Percentiles rank a stretch among this genome's conserved stretches.
Evolutionary conservation across 768 basidiomycete genomes (phyloP).

Genomic region (Pilatotrama ljubarskyi): DNA sequence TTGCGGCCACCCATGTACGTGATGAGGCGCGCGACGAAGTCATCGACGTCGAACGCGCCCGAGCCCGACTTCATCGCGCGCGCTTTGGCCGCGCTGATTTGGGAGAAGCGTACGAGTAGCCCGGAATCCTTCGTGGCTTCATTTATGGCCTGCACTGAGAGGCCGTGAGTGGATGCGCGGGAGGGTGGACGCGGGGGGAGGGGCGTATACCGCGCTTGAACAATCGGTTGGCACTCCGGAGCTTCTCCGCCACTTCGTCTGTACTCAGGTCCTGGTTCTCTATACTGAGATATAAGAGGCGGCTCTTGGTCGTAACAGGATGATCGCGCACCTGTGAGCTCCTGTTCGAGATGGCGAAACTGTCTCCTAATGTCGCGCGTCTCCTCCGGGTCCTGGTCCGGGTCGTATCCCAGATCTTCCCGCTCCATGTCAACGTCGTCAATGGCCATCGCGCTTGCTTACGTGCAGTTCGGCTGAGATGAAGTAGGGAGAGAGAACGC

Average conservation of each 20-base stretch:
- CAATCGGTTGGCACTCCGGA: conserved; percentile 58
- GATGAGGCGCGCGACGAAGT: conserved; percentile 77
- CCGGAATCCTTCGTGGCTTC: conserved; percentile 91
- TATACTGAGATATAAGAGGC: neutral
- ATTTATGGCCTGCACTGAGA: conserved; percentile 71
- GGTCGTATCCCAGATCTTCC: conserved; percentile 53
- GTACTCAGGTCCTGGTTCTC: conserved; percentile 50
- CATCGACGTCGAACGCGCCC: conserved; percentile 89
- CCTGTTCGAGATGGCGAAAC: conserved; percentile 63
- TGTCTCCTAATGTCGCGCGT: conserved; percentile 71
- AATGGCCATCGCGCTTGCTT: neutral
- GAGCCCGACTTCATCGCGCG: conserved; percentile 86
- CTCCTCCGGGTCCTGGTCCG: conserved; percentile 82
- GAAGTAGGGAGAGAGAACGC: neutral
- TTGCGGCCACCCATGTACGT: conserved; percentile 75
- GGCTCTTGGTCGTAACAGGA: neutral
- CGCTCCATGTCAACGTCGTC: neutral
- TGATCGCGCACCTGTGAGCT: conserved; percentile 48
- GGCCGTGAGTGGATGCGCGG: neutral
- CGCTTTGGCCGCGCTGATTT: conserved; percentile 83
- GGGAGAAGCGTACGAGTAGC: conserved; percentile 74
- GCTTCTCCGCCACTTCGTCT: conserved; percentile 54
- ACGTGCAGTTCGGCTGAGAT: neutral
- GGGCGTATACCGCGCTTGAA: conserved; percentile 61
- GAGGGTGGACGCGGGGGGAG: neutral